phyloP scores from a whole-genome alignment of 2,329 filamentous ascomycete species.

The Xylariaceae sp. region DNA sequence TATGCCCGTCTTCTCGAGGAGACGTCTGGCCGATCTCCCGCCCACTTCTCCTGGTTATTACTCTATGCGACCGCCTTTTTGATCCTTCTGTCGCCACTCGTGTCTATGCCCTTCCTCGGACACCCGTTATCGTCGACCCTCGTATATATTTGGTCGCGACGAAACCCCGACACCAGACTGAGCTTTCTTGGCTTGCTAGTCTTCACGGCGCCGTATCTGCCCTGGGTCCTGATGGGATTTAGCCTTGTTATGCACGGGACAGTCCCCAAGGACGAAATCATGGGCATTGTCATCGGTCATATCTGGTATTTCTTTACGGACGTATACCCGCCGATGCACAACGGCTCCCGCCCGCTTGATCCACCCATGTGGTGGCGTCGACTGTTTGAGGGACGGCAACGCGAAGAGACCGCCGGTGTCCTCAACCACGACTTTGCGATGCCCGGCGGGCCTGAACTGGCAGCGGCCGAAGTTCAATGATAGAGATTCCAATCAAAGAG shows the following conservation, averaged over 20 bases:
- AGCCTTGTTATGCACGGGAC: constrained; percentile 85
- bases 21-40: constrained; percentile 82
- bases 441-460: constrained; percentile 50
- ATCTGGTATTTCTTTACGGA: constrained; percentile 98
- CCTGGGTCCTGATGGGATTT: constrained; percentile 93
- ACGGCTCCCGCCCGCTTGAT: constrained; percentile 77
- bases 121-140: constrained; percentile 86
- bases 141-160: constrained; percentile 95
- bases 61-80: constrained; percentile 78
- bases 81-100: constrained; percentile 74
- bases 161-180: constrained; percentile 85
- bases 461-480: constrained; percentile 44
- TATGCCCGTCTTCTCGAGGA: constrained; percentile 95
- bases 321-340: constrained; percentile 87
- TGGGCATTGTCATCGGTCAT: constrained; percentile 90
- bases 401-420: constrained; percentile 45
- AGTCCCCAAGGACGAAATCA: constrained; percentile 91
- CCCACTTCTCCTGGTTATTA: constrained; percentile 92
- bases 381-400: constrained; percentile 62
- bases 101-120: constrained; percentile 91
- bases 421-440: constrained; percentile 60
- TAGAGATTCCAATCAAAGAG: constrained; percentile 4
- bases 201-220: constrained; percentile 90
- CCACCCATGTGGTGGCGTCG: constrained; percentile 87
- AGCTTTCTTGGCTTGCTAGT: constrained; percentile 85